Percentiles rank a stretch among this genome's conserved stretches.
Evolutionary conservation across 1,284 basidiomycete species (phyloP).

Genomic region (Heliocybe sulcata): DNA sequence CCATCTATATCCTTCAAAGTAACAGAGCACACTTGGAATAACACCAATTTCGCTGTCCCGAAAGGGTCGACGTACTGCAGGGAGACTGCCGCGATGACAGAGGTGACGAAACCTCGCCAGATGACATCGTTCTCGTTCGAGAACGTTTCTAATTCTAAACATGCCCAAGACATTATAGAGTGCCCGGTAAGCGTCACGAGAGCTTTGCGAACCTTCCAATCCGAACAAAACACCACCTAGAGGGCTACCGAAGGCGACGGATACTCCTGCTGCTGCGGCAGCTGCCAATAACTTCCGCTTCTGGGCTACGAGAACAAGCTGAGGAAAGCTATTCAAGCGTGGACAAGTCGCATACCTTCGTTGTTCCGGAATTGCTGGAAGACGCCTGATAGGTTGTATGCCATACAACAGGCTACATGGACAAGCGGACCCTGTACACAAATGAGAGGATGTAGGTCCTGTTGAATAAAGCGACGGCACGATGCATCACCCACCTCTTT

Average conservation of each 20-base stretch:
- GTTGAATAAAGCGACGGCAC: too few relatives aligned
- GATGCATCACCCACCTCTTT: conserved; percentile 43
- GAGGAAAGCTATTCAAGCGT: background rate
- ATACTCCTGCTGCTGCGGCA: conserved; percentile 66
- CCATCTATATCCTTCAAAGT: background rate
- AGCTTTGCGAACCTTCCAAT: conserved; percentile 39
- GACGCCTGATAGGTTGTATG: conserved; percentile 45
- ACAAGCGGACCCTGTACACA: conserved; percentile 54
- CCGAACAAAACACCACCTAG: conserved; percentile 71
- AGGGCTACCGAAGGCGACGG: conserved; percentile 71
- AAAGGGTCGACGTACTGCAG: conserved; percentile 71
- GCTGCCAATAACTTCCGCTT: conserved; percentile 64
- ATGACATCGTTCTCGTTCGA: conserved; percentile 65
- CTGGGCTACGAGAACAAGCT: conserved; percentile 33
- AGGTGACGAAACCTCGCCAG: conserved; percentile 73
- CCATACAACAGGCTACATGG: conserved; percentile 66
- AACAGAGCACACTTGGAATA: conserved; percentile 44
- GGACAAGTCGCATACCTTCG: conserved; percentile 37
- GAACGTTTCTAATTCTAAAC: conserved; percentile 58
- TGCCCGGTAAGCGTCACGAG: background rate
- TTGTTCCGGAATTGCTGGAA: conserved; percentile 53
- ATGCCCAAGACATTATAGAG: background rate
- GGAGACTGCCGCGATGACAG: conserved; percentile 62
- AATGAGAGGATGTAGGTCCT: conserved; percentile 2
- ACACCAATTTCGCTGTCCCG: conserved; percentile 65